phyloP scores from a whole-genome alignment of 1,284 basidiomycete genomes.

The Austroboletus novae-zelandiae region DNA sequence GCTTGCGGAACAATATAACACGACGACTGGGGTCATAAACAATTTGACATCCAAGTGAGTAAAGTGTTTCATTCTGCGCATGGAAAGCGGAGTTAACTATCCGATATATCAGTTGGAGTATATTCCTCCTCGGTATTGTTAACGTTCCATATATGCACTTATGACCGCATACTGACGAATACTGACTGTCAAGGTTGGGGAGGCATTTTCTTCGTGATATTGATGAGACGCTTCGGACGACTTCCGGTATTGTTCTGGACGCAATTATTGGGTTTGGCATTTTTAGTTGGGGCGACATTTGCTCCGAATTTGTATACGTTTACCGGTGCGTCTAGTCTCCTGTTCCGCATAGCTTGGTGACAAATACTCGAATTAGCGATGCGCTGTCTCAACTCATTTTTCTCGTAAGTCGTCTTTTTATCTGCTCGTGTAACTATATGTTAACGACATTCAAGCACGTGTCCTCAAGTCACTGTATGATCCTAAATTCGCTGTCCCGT shows the following conservation, averaged over 20 bases:
- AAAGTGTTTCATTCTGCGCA: background rate
- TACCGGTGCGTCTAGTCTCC: constrained; percentile 33
- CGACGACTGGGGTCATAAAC: constrained; percentile 53
- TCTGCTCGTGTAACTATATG: background rate
- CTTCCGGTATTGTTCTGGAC: constrained; percentile 61
- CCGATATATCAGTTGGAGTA: constrained; percentile 45
- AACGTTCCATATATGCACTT: background rate
- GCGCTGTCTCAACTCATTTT: constrained; percentile 69
- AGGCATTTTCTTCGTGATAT: constrained; percentile 52
- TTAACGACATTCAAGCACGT: constrained; percentile 42
- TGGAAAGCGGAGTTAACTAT: background rate
- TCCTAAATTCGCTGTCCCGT: background rate
- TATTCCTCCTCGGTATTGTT: constrained; percentile 48
- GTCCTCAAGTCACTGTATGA: constrained; percentile 67
- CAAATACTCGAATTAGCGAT: constrained; percentile 44
- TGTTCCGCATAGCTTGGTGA: background rate
- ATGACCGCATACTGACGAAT: constrained; percentile 2
- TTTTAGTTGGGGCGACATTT: constrained; percentile 51
- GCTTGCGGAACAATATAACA: constrained; percentile 47
- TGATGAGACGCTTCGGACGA: constrained; percentile 55
- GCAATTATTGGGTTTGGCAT: constrained; percentile 47
- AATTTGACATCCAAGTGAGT: constrained; percentile 52
- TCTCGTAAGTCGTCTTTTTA: constrained; percentile 45
- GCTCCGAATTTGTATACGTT: constrained; percentile 50
- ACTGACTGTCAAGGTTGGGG: constrained; percentile 44